phyloP scores from a whole-genome alignment of 169 alveolate genomes.

The Theileria equi region DNA sequence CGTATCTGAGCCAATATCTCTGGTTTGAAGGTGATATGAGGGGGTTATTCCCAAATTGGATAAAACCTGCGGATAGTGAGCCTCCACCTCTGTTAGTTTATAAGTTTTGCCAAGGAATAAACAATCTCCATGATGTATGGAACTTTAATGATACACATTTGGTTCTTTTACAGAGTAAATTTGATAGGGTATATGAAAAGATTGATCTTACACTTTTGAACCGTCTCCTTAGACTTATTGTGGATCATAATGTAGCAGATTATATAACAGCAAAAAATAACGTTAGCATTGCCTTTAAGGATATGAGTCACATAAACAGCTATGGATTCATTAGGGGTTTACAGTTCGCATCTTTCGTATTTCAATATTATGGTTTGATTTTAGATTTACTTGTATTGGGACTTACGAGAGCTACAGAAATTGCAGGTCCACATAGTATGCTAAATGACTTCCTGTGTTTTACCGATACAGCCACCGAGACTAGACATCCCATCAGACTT shows the following conservation, averaged over 20 bases:
- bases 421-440: conserved; percentile 94
- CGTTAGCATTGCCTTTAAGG: conserved; percentile 95
- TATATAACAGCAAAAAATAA: conserved; percentile 98
- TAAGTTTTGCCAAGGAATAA: conserved; percentile 99
- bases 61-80: conserved; percentile 99
- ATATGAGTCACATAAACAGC: conserved; percentile 98
- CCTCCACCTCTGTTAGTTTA: conserved; percentile 99
- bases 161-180: conserved; percentile 91
- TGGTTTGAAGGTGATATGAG: conserved; percentile 99
- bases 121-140: conserved; percentile 98
- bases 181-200: conserved; percentile 90
- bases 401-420: conserved; percentile 96
- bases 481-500: conserved; percentile 96
- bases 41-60: conserved; percentile 99
- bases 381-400: conserved; percentile 95
- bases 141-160: conserved; percentile 88
- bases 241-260: conserved; percentile 99
- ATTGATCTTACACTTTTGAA: conserved; percentile 96
- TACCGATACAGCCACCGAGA: conserved; percentile 91
- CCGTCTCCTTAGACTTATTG: conserved; percentile 95
- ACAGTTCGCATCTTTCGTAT: conserved; percentile 96
- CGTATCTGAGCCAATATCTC: conserved; percentile 98
- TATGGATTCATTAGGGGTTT: conserved; percentile 98
- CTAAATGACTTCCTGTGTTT: conserved; percentile 94
- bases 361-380: conserved; percentile 90